Evolutionary conservation across 768 basidiomycete species (phyloP).

Genomic region (Imleria badia): DNA sequence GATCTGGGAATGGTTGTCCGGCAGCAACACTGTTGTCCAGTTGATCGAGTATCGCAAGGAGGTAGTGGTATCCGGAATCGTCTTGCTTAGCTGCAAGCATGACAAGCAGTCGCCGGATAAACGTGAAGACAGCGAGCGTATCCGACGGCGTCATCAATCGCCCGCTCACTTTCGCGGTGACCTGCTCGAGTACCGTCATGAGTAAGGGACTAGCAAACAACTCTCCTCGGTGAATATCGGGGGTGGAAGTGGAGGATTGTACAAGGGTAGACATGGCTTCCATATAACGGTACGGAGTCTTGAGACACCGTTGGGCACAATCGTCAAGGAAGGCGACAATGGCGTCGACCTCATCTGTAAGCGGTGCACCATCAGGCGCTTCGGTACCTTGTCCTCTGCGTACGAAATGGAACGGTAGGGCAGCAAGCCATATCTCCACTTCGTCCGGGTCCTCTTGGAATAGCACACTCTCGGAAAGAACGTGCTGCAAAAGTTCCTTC

Average conservation of each 20-base stretch:
- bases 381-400: slow-evolving; percentile 36
- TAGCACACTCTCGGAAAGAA: slow-evolving; percentile 71
- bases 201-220: slow-evolving; percentile 69
- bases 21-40: slow-evolving; percentile 36
- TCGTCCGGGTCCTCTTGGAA: slow-evolving; percentile 80
- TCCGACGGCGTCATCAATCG: slow-evolving; percentile 58
- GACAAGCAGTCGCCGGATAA: slow-evolving; percentile 61
- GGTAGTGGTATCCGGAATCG: slow-evolving; percentile 35
- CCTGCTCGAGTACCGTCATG: slow-evolving; percentile 78
- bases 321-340: slow-evolving; percentile 79
- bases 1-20: slow-evolving; percentile 33
- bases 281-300: slow-evolving; percentile 83
- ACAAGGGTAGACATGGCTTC: slow-evolving; percentile 57
- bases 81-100: slow-evolving; percentile 55
- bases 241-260: slow-evolving; percentile 9
- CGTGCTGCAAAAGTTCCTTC: slow-evolving; percentile 51
- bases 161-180: slow-evolving; percentile 62
- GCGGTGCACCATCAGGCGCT: slow-evolving; percentile 50
- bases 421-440: slow-evolving; percentile 69
- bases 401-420: slow-evolving; percentile 48
- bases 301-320: slow-evolving; percentile 77
- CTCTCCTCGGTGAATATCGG: slow-evolving; percentile 24
- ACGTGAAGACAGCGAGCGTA: slow-evolving; percentile 59
- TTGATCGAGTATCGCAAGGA: slow-evolving; percentile 36
- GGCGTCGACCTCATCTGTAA: slow-evolving; percentile 55